A percentile compares a stretch with the other conserved stretches of the same genome.
These are phyloP conservation scores for Puccinia coronata DNA, from an alignment of 1,284 basidiomycete genomes.

Conservation along the genomic window DNA sequence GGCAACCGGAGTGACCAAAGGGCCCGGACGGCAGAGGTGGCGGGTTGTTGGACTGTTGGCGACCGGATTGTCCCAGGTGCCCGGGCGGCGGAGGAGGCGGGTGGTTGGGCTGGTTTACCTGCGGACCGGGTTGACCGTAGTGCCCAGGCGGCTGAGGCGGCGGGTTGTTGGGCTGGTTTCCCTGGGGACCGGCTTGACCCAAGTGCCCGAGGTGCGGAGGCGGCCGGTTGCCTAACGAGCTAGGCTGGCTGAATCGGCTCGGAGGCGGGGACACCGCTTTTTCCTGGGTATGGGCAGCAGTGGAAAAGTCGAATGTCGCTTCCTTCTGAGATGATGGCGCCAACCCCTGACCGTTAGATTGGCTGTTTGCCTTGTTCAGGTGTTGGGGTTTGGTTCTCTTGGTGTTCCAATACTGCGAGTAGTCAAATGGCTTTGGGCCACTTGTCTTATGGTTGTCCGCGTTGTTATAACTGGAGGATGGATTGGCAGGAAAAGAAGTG, in stretches of 20 bases:
- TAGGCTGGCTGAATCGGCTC: background rate
- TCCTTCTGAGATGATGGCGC: background rate
- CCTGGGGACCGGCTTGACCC: no score
- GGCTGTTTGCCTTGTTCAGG: background rate
- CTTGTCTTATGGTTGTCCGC: background rate
- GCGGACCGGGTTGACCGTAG: background rate
- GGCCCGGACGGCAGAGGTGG: no score
- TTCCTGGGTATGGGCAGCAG: background rate
- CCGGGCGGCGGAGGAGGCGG: no score
- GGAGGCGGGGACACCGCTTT: background rate
- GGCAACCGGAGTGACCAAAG: no score
- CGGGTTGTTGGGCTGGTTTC: background rate
- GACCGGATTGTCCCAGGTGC: no score
- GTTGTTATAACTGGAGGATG: background rate
- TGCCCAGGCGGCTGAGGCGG: no score
- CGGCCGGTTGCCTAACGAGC: background rate
- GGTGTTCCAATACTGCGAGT: background rate
- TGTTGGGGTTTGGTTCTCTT: background rate
- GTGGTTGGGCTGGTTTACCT: no score
- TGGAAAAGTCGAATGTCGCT: background rate
- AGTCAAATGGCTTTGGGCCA: conserved; percentile 11
- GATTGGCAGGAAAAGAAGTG: background rate
- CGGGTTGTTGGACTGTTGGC: no score
- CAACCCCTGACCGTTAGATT: background rate
- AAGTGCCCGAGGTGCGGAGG: background rate